These are phyloP conservation scores for Extremus antarcticus DNA, from an alignment of 495 filamentous ascomycete species.

Conservation along the genomic window DNA sequence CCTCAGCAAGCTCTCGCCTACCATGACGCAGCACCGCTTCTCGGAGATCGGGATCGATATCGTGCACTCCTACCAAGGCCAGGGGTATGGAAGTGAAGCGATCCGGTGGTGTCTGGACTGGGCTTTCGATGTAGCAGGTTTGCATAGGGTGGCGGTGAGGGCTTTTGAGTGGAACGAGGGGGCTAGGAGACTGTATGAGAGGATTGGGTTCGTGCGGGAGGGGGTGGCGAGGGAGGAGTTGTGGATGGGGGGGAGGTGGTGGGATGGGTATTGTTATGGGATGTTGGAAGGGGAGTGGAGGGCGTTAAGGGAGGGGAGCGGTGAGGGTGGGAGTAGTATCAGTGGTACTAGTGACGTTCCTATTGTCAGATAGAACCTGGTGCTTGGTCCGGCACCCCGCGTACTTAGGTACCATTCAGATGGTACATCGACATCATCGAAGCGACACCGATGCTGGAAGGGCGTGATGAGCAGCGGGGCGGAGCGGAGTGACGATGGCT, in stretches of 20 bases:
- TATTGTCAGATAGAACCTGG: no score
- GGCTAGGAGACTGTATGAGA: slow-evolving; percentile 36
- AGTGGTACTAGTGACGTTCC: no score
- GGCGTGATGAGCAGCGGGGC: no score
- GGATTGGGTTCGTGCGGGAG: slow-evolving; percentile 40
- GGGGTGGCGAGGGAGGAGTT: slow-evolving; percentile 37
- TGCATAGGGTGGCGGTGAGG: slow-evolving; percentile 38
- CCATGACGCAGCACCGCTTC: slow-evolving; percentile 33
- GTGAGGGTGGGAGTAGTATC: no score
- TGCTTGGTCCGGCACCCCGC: no score
- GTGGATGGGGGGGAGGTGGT: slow-evolving; percentile 35
- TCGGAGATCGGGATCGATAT: slow-evolving; percentile 36
- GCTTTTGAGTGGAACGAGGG: slow-evolving; percentile 36
- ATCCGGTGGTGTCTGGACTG: slow-evolving; percentile 42
- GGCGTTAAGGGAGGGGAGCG: background rate
- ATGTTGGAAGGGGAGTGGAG: slow-evolving; percentile 43
- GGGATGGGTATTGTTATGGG: slow-evolving; percentile 32
- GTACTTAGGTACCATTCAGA: no score
- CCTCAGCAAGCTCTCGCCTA: slow-evolving; percentile 14
- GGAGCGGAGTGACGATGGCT: no score
- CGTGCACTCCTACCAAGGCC: slow-evolving; percentile 28
- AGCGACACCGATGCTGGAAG: no score
- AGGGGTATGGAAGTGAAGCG: slow-evolving; percentile 45
- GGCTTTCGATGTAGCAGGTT: slow-evolving; percentile 35
- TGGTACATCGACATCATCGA: no score